Evolutionary conservation across 1,139 yeast species (phyloP).

Genomic region (Scheffersomyces titani): DNA sequence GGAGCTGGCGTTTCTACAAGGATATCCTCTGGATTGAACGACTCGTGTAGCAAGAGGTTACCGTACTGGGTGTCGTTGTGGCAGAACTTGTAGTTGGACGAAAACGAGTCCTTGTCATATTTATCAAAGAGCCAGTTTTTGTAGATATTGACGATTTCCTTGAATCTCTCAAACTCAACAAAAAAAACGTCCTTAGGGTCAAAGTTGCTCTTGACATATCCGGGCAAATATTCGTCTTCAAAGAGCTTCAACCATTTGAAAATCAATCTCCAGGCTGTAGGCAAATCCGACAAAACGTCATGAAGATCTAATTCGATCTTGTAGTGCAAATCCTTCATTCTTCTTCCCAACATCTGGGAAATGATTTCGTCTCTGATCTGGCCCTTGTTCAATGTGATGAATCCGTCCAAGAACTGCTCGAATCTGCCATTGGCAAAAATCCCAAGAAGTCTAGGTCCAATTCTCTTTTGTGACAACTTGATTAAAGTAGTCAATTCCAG

Average conservation of each 20-base stretch:
- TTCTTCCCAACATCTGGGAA: conserved; percentile 84
- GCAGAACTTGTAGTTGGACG: conserved; percentile 67
- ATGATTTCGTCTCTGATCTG: conserved; percentile 76
- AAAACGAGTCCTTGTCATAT: conserved; percentile 48
- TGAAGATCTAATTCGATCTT: conserved; percentile 71
- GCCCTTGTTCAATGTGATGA: conserved; percentile 67
- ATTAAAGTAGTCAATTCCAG: conserved; percentile 72
- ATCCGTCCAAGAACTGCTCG: conserved; percentile 87
- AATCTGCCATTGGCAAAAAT: conserved; percentile 89
- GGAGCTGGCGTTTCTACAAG: conserved; percentile 22
- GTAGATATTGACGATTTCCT: conserved; percentile 49
- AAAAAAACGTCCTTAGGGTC: conserved; percentile 48
- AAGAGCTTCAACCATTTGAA: conserved; percentile 70
- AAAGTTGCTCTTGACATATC: conserved; percentile 23
- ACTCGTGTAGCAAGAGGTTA: conserved; percentile 60
- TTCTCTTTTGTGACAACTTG: conserved; percentile 71
- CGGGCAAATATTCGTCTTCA: conserved; percentile 39
- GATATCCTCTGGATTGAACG: conserved; percentile 38
- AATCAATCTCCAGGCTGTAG: conserved; percentile 70
- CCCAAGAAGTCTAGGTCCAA: conserved; percentile 89
- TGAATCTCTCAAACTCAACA: conserved; percentile 51
- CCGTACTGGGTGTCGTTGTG: conserved; percentile 98
- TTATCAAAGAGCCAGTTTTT: conserved; percentile 61
- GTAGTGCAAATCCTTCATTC: conserved; percentile 92
- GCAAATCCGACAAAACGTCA: conserved; percentile 27